Base-by-base conservation (phyloP, 2,329 filamentous ascomycete genomes). In the Arachnopeziza araneosa region DNA sequence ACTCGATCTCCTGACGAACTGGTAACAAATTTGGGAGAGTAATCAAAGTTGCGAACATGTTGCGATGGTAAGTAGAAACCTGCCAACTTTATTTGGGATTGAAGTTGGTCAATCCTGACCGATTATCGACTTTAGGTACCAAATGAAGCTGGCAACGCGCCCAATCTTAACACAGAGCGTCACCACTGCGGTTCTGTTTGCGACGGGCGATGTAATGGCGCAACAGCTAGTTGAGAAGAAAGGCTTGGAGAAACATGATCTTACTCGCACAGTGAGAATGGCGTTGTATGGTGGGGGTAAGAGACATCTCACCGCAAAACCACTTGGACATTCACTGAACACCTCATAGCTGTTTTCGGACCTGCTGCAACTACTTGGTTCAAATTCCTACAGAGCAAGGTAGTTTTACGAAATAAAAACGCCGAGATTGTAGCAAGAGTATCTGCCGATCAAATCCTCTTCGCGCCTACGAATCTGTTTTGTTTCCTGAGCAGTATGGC, bases 181-280 rank as follows among this genome's bases (percentile, higher is more conserved):
- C 69, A 96, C 92, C 59, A 97, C 93, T 49, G 89, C 91, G 54
- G 83, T 98, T 61, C 87, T 99, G 64, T 99, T 98, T 74, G 93
- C 89, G 60, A 90, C 92, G 17, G 95, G 95, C 70, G 95, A 99
- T 77, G 81, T 89, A 62, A 87, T 96, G 67, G 91, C 95, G 48
- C 95, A 99, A 77, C 93, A 98, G 77, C 80, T 85, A 44, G 90
- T 99, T 61, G 93, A 98, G 77, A 87, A 86, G 74, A 87, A 83
- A 70, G 93, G 92, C 21, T 67, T 89, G 24, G 77, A 87, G 67
- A 88, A 89, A 66, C 93, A 99, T 74, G 88, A 93, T 70, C 68
- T 85, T 48, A 77, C 78, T 26, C 84, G 90, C 57, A 93, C 90
- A 30, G 86, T 81, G 12, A 86, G 90, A 68, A 95, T 96, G 90